Conservation (phyloP, 2,329 filamentous ascomycete species). For the Byssothecium circinans region DNA sequence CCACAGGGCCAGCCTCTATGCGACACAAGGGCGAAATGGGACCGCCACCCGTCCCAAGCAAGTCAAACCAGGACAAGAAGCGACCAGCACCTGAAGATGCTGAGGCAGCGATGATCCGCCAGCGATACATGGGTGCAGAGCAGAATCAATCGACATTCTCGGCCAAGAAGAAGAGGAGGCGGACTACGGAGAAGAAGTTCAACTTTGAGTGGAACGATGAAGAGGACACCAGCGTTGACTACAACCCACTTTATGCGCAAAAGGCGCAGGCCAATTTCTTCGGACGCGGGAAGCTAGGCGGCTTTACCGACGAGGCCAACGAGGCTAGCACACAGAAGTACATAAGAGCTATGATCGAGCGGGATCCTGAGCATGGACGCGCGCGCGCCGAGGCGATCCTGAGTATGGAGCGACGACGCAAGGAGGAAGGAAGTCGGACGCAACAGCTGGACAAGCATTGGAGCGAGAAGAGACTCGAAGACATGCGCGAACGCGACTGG, state of each 20-base stretch:
- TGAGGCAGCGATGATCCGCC: constrained; percentile 73
- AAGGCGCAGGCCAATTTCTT: constrained; percentile 69
- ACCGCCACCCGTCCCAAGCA: constrained; percentile 49
- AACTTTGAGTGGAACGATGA: constrained; percentile 98
- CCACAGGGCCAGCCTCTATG: constrained; percentile 56
- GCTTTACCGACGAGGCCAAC: constrained; percentile 62
- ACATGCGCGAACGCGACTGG: constrained; percentile 98
- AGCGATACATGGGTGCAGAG: constrained; percentile 89
- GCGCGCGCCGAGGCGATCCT: constrained; percentile 77
- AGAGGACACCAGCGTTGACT: constrained; percentile 84
- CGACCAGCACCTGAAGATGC: constrained; percentile 56
- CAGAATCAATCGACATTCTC: constrained; percentile 86
- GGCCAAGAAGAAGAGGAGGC: constrained; percentile 90
- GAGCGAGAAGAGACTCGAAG: constrained; percentile 87
- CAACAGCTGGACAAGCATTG: constrained; percentile 87
- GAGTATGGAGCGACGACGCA: constrained; percentile 79
- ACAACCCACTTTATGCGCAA: constrained; percentile 78
- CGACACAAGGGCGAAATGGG: constrained; percentile 55
- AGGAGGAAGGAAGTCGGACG: constrained; percentile 70
- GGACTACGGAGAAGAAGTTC: constrained; percentile 95
- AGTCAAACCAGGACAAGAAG: constrained; percentile 40
- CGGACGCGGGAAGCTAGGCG: constrained; percentile 67
- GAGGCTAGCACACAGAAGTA: constrained; percentile 58
- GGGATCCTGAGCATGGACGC: constrained; percentile 74
- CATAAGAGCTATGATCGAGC: constrained; percentile 70